Conservation (phyloP, 257 asterid genomes). For the Nicotiana tomentosiformis region DNA sequence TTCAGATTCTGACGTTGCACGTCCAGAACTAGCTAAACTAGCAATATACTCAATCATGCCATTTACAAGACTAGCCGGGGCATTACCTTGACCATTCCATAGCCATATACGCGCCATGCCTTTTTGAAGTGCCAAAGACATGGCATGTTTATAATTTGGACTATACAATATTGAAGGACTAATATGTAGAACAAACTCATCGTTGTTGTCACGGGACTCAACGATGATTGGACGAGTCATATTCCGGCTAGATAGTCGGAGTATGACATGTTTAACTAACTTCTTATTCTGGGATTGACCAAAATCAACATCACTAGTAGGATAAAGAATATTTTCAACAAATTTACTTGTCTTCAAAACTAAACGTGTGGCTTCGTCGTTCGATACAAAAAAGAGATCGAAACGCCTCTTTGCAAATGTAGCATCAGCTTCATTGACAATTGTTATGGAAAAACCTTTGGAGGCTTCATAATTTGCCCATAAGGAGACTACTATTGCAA, state of each 20-base stretch:
- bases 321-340: constrained; percentile 42
- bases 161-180: constrained; percentile 36
- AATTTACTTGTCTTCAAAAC: constrained; percentile 37
- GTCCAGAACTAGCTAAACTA: neutral
- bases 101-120: constrained; percentile 55
- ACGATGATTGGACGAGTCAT: constrained; percentile 18
- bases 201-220: neutral
- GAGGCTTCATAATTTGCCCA: constrained; percentile 81
- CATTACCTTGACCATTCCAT: constrained; percentile 41
- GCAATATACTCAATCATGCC: constrained; percentile 50
- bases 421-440: constrained; percentile 35
- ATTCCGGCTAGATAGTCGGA: constrained; percentile 31
- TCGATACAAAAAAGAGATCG: constrained; percentile 50
- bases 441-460: constrained; percentile 52
- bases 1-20: neutral
- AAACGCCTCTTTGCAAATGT: constrained; percentile 35
- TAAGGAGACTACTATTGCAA: constrained; percentile 38
- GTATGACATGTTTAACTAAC: constrained; percentile 23
- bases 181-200: constrained; percentile 29
- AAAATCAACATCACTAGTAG: neutral
- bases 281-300: constrained; percentile 19
- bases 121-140: constrained; percentile 28
- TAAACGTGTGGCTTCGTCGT: constrained; percentile 49
- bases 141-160: constrained; percentile 17
- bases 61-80: constrained; percentile 34